phyloP scores from a whole-genome alignment of 2,329 filamentous ascomycete species.

The Stemphylium beticola region DNA sequence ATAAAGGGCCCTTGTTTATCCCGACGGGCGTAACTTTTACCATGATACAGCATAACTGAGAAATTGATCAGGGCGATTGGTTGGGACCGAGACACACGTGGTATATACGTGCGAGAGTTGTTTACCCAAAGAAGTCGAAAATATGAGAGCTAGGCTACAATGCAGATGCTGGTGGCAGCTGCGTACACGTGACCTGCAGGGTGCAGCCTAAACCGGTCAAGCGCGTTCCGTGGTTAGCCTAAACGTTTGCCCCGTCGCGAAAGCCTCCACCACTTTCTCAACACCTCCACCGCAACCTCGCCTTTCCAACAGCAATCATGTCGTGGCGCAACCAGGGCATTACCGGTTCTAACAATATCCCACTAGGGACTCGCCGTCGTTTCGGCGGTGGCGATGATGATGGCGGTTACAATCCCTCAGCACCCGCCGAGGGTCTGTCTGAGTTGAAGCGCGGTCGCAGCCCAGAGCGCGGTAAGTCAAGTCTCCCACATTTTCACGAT shows the following conservation, averaged over 20 bases:
- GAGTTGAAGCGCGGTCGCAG: constrained; percentile 88
- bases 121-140: neutral
- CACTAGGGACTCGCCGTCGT: constrained; percentile 81
- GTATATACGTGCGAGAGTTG: too few relatives aligned
- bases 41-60: too few relatives aligned
- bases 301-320: constrained; percentile 53
- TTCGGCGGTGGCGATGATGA: constrained; percentile 72
- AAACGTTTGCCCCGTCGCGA: constrained; percentile 14
- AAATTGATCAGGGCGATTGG: too few relatives aligned
- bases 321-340: constrained; percentile 77
- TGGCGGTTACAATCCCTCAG: constrained; percentile 54
- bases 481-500: neutral
- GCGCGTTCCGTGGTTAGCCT: constrained; percentile 8
- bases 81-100: too few relatives aligned
- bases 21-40: too few relatives aligned
- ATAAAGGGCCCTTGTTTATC: too few relatives aligned
- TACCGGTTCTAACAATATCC: constrained; percentile 98
- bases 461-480: constrained; percentile 74
- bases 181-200: neutral
- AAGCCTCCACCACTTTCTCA: constrained; percentile 16
- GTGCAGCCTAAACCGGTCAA: constrained; percentile 8
- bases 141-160: neutral
- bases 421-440: constrained; percentile 53
- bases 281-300: constrained; percentile 16
- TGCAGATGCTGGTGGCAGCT: neutral